Evolutionary conservation across 2,329 filamentous ascomycete species (phyloP), one percentile per base, ranked within the genome.

Genomic region (Mycosphaerella sp.): DNA sequence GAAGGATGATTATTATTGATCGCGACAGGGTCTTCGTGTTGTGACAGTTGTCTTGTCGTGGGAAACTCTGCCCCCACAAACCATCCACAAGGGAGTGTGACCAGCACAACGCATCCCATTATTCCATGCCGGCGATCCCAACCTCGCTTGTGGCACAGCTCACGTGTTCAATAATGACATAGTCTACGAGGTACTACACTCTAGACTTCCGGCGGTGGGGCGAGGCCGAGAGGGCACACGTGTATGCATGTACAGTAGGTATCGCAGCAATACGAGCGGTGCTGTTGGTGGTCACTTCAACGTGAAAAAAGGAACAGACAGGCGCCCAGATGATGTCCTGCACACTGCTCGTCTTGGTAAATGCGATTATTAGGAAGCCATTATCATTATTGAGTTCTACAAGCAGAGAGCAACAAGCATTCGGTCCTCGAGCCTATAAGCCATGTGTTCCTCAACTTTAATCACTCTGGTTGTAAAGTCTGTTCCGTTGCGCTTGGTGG

Each of bases 91-190:
- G 50, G 50, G 50, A 32, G 49, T 26, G 42, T 52, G 50, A 45
- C 44, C 43, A 47, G 50, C 43, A 52, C 50, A 34, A 47, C 50
- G 36, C 50, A 21, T 42, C 40, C 53, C 46, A 21, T 21, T 21
- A 21, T 21, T 21, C 21, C 21, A 42, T 43, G 48, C 40, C 56
- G 53, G 48, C 45, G 45, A 58, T 53, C 56, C 43, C 45, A 45
- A 47, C 49, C 43, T 55, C 53, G 50, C 45, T 41, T 49, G 39
- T 42, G 45, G 43, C 26, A 29, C 26, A 59, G 53, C 50, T 58
- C 56, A 58, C 53, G 50, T 56, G 43, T 51, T 12, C 34, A 31
- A 36, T 45, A 34, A 38, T 6, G 5, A 29, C 17, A n/a, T 14
- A 11, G 31, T 44, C 31, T 21, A 17, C 1, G 14, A 17, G 14